These are phyloP conservation scores for Alternaria conjuncta DNA, from an alignment of 2,329 filamentous ascomycete genomes.

Conservation along the genomic window DNA sequence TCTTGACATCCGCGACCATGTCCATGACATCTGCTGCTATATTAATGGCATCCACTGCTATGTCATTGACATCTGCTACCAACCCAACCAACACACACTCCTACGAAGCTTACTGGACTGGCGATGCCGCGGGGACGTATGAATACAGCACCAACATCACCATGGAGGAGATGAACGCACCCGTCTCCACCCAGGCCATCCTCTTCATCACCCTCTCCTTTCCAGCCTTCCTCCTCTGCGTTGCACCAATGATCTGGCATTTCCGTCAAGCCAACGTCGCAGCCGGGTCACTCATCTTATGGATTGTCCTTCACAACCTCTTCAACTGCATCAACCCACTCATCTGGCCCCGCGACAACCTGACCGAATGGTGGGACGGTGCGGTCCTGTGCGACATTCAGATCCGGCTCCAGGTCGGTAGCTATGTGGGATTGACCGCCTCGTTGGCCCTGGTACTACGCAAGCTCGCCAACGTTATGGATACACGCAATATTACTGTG, in stretches of 20 bases:
- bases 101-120: background rate
- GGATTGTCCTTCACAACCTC: constrained; percentile 63
- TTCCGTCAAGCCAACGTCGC: constrained; percentile 66
- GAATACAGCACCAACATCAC: background rate
- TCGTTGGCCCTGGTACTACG: constrained; percentile 65
- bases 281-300: constrained; percentile 63
- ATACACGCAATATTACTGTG: constrained; percentile 63
- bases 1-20: background rate
- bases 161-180: constrained; percentile 3
- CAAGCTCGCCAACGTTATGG: constrained; percentile 65
- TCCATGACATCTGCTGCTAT: background rate
- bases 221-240: constrained; percentile 59
- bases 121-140: background rate
- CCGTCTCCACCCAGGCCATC: constrained; percentile 45
- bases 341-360: constrained; percentile 68
- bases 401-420: constrained; percentile 63
- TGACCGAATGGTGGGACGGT: constrained; percentile 64
- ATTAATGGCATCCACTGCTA: background rate
- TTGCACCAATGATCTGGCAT: constrained; percentile 67
- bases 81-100: background rate
- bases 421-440: constrained; percentile 60
- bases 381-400: constrained; percentile 69
- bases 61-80: background rate
- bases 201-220: constrained; percentile 58
- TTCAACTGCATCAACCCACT: constrained; percentile 67